Percentiles rank a stretch among this genome's conserved stretches.
Conservation (phyloP, 2,329 filamentous ascomycete species). For the Alternaria alternata region DNA sequence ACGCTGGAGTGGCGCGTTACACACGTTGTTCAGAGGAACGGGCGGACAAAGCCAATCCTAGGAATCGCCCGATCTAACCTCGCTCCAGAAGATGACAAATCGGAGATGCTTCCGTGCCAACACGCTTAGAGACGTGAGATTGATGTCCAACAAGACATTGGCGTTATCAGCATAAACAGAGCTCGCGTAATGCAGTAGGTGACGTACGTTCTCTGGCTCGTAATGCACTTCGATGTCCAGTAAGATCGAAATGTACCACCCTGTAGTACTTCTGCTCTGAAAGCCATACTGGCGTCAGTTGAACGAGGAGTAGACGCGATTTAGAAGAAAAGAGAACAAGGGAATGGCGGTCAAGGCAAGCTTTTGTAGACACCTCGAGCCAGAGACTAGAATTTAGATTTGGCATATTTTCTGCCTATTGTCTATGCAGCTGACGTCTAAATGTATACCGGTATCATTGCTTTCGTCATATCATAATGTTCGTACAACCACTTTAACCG, state of each 20-base stretch:
- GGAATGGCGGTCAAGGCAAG: not conserved
- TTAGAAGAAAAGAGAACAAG: not conserved
- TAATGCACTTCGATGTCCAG: not conserved
- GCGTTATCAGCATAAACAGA: not conserved
- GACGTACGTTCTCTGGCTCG: not conserved
- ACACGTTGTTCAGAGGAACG: too few species aligned
- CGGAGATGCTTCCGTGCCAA: not conserved
- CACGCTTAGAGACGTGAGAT: not conserved
- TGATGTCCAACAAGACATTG: not conserved
- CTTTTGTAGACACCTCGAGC: not conserved
- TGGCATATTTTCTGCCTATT: not conserved
- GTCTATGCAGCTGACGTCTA: not conserved
- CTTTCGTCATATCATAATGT: not conserved
- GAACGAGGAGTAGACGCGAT: not conserved
- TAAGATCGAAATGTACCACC: not conserved
- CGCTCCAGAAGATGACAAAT: not conserved
- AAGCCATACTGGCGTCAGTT: not conserved
- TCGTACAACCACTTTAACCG: constrained; percentile 14
- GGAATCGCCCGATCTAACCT: not conserved
- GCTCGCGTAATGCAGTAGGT: not conserved
- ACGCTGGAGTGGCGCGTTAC: too few species aligned
- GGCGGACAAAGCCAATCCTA: not conserved
- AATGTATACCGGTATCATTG: not conserved
- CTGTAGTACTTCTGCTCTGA: not conserved
- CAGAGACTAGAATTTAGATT: not conserved